Evolutionary conservation across 2,329 filamentous ascomycete genomes (phyloP), one percentile per base, ranked within the genome.

Genomic region (Grosmannia clavigera): DNA sequence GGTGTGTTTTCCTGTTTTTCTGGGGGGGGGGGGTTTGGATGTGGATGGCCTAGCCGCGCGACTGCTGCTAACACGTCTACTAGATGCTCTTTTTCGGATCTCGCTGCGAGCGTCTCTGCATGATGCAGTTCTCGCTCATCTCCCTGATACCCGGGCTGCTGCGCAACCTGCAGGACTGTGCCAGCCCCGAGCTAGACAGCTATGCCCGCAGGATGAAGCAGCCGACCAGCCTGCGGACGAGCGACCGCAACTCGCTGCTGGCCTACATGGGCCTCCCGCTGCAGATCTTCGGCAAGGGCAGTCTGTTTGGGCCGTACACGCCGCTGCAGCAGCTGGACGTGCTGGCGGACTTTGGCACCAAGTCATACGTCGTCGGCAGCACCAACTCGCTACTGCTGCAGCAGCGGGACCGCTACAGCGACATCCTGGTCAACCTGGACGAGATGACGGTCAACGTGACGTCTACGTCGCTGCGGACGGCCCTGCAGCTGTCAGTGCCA

Each of bases 71-170:
- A 40, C 38, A 16, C 38, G 2, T 52, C 58, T 25, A 29, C 0
- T 66, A 96, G 92, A 97, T 97, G 88, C 85, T 99, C 59, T 97
- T 99, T 76, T 99, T 97, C 68, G 92, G 94, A 63, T 91, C 92
- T n/a, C 85, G 91, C 67, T 97, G 94, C 73, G 94, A 99, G 73
- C 83, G 88, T 65, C 77, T 99, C 66, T 99, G 94, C 81, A 95
- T 97, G 88, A 92, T 96, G 74, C 94, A 99, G 72, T 99, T 97
- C 75, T 94, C 92, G 52, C 81, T 99, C 54, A 87, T 99, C 66
- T 96, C 92, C 58, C 79, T 99, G 68, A 95, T 99, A 75, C 94
- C 94, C 55, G 91, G 92, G 62, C 82, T 99, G 61, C 85, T 97
- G 68, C 85, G 90, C 68, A 90, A 88, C 67, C 81, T 99, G n/a